Evolutionary conservation across 331 rosid genomes (phyloP).

Genomic region (Telfairia occidentalis): DNA sequence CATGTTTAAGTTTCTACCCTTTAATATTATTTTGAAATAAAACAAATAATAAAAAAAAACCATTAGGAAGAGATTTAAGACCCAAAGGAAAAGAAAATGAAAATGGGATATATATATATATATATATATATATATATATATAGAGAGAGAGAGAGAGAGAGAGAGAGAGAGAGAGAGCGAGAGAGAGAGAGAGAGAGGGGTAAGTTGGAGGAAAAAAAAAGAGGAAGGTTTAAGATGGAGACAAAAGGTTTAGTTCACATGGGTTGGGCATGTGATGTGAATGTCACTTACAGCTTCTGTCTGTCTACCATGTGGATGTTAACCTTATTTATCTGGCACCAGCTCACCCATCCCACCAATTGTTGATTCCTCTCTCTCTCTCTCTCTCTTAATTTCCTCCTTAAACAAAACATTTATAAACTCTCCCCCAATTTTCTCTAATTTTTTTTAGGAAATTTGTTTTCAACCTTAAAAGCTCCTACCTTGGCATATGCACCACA

Average conservation of each 20-base stretch:
- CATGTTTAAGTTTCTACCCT: too few relatives aligned
- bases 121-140: too few relatives aligned
- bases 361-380: conserved; percentile 25
- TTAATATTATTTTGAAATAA: too few relatives aligned
- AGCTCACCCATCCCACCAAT: conserved; percentile 74
- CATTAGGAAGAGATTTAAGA: too few relatives aligned
- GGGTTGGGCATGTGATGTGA: conserved; percentile 90
- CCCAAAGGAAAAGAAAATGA: too few relatives aligned
- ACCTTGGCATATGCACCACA: neutral
- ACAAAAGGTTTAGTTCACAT: conserved; percentile 89
- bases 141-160: too few relatives aligned
- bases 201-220: neutral
- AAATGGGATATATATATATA: too few relatives aligned
- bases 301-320: conserved; percentile 97
- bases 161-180: too few relatives aligned
- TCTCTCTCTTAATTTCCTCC: neutral
- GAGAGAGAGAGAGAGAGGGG: conserved; percentile 36
- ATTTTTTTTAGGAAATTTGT: neutral
- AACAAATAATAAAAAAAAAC: too few relatives aligned
- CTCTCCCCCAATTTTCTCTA: neutral
- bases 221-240: conserved; percentile 36
- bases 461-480: neutral
- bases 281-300: conserved; percentile 54
- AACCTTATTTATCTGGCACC: conserved; percentile 79
- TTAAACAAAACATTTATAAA: neutral